Conservation (phyloP, 106 monocot genomes). For the Dioscorea alata region DNA sequence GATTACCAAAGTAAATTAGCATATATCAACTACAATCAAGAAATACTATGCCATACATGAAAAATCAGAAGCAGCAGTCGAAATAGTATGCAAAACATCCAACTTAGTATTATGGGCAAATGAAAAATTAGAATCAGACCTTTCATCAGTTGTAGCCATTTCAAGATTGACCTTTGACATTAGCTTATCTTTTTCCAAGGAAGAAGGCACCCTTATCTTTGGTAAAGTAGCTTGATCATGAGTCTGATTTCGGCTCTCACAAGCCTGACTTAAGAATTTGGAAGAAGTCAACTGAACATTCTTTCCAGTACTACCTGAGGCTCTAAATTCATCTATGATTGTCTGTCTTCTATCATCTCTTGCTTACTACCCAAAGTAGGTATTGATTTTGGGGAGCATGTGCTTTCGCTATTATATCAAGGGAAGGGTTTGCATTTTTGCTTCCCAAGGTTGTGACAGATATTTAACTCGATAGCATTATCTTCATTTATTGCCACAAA, state of each 20-base stretch:
- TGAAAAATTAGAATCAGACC: constrained; percentile 49
- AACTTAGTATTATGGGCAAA: constrained; percentile 38
- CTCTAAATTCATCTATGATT: constrained; percentile 18
- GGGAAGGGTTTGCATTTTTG: constrained; percentile 16
- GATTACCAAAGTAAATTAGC: constrained; percentile 2
- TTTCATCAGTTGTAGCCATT: constrained; percentile 23
- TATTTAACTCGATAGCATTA: constrained; percentile 9
- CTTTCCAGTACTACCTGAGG: constrained; percentile 20
- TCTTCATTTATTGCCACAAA: constrained; percentile 16
- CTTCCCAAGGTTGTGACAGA: constrained; percentile 19
- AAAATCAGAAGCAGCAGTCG: constrained; percentile 16
- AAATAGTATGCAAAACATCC: constrained; percentile 27
- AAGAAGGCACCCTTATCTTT: constrained; percentile 30
- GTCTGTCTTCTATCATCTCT: constrained; percentile 29
- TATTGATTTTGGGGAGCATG: constrained; percentile 20
- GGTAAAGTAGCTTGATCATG: constrained; percentile 16
- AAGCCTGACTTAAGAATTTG: constrained; percentile 25
- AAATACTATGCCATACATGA: constrained; percentile 1
- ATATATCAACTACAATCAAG: neutral
- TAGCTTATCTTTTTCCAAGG: constrained; percentile 37
- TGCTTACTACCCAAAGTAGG: constrained; percentile 8
- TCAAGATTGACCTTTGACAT: constrained; percentile 29
- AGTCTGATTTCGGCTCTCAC: constrained; percentile 13
- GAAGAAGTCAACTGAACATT: constrained; percentile 27
- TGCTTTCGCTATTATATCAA: constrained; percentile 18